Evolutionary conservation across 2,329 filamentous ascomycete species (phyloP).

Genomic region (Xylaria arbuscula): DNA sequence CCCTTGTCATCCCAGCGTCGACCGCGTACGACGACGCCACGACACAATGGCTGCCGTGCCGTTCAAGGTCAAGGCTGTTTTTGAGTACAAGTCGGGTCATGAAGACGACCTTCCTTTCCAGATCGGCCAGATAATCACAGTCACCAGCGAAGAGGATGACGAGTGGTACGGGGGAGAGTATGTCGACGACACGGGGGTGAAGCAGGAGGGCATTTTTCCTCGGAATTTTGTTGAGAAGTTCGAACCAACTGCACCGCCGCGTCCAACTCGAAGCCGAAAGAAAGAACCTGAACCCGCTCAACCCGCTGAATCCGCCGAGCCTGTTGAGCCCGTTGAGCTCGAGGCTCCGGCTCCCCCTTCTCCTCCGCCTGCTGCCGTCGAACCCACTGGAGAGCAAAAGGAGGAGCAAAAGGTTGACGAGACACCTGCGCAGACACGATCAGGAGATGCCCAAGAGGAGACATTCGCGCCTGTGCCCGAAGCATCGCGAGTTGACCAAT

Average conservation of each 20-base stretch:
- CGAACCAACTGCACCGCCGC: slow-evolving; percentile 88
- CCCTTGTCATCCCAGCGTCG: slow-evolving; percentile 28
- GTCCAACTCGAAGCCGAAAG: slow-evolving; percentile 81
- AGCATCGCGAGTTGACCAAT: slow-evolving; percentile 46
- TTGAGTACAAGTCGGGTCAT: slow-evolving; percentile 91
- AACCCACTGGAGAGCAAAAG: slow-evolving; percentile 44
- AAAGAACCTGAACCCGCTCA: slow-evolving; percentile 62
- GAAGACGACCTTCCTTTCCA: slow-evolving; percentile 94
- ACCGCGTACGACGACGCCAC: slow-evolving; percentile 32
- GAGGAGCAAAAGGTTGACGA: slow-evolving; percentile 34
- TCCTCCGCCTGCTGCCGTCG: slow-evolving; percentile 47
- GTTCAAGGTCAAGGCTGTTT: slow-evolving; percentile 96
- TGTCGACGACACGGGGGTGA: slow-evolving; percentile 76
- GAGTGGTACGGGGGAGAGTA: slow-evolving; percentile 97
- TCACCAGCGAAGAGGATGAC: slow-evolving; percentile 89
- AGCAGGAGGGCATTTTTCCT: slow-evolving; percentile 88
- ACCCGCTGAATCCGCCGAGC: slow-evolving; percentile 46
- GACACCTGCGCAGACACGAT: slow-evolving; percentile 34
- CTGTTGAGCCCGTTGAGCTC: slow-evolving; percentile 35
- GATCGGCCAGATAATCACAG: slow-evolving; percentile 89
- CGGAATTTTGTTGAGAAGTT: slow-evolving; percentile 98
- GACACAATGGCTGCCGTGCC: slow-evolving; percentile 73
- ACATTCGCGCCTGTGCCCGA: slow-evolving; percentile 45
- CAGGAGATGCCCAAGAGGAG: slow-evolving; percentile 49
- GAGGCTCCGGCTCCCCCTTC: slow-evolving; percentile 52